Evolutionary conservation across 306 rosid genomes (phyloP).

Genomic region (Senna tora): DNA sequence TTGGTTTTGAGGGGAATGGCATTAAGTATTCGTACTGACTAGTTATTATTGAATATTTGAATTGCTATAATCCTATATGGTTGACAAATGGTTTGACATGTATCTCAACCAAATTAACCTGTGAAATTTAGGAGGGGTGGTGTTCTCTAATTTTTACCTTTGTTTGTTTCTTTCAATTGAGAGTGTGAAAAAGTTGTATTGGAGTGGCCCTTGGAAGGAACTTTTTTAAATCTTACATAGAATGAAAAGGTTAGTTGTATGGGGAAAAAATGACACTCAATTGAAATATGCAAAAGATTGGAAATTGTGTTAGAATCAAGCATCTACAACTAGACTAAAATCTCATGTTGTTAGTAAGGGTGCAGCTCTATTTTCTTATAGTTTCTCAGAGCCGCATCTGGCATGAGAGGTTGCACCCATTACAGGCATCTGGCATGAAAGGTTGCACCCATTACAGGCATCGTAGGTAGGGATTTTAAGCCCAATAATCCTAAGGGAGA

Average conservation of each 20-base stretch:
- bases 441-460: too few species aligned
- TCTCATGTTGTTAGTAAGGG: too few species aligned
- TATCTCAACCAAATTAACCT: background rate
- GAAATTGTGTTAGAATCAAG: background rate
- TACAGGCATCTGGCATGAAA: too few species aligned
- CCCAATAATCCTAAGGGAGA: too few species aligned
- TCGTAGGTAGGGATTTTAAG: too few species aligned
- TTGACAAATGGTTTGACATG: background rate
- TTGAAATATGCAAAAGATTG: too few species aligned
- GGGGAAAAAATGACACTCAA: too few species aligned
- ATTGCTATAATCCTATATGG: background rate
- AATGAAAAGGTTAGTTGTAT: background rate
- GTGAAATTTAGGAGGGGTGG: background rate
- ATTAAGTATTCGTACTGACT: background rate
- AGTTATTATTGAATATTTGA: background rate
- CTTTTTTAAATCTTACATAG: background rate
- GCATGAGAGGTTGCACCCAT: too few species aligned
- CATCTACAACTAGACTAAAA: too few species aligned
- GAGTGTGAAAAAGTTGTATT: background rate
- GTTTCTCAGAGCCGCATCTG: too few species aligned
- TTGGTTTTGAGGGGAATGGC: too few species aligned
- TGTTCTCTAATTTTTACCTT: background rate
- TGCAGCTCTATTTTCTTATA: too few species aligned
- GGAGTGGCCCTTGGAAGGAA: background rate
- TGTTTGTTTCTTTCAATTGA: background rate